Percentiles rank a stretch among this genome's conserved stretches.
Conservation (phyloP, 2,329 filamentous ascomycete genomes). For the Ceratocystis albifundus region DNA sequence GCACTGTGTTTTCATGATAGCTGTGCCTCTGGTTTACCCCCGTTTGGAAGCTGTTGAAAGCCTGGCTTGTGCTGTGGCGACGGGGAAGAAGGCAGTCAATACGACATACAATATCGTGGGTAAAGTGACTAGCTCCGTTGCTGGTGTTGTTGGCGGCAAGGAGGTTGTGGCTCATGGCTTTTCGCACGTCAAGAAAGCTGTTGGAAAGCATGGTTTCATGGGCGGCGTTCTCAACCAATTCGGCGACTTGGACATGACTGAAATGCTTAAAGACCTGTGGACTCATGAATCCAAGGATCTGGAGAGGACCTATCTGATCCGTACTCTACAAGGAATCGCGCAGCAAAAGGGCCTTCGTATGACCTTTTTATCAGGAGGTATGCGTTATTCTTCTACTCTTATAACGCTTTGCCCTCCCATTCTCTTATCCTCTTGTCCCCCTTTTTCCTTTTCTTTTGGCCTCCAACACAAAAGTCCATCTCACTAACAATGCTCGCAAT, state of each 20-base stretch:
- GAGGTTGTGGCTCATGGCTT: conserved; percentile 88
- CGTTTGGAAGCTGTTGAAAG: conserved; percentile 84
- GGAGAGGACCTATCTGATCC: conserved; percentile 89
- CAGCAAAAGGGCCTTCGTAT: conserved; percentile 93
- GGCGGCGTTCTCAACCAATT: conserved; percentile 91
- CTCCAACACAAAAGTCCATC: neutral
- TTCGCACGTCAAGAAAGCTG: conserved; percentile 87
- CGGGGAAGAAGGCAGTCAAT: conserved; percentile 92
- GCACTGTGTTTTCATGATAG: conserved; percentile 93
- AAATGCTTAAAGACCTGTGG: conserved; percentile 94
- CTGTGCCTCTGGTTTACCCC: conserved; percentile 83
- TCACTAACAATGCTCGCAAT: conserved; percentile 24
- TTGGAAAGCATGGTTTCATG: conserved; percentile 93
- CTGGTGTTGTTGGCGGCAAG: conserved; percentile 89
- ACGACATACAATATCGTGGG: conserved; percentile 93
- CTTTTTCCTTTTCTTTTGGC: neutral
- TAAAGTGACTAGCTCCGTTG: conserved; percentile 88
- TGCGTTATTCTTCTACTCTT: conserved; percentile 26
- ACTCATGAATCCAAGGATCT: conserved; percentile 97
- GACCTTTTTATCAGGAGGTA: conserved; percentile 87
- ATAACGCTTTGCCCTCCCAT: too few species aligned
- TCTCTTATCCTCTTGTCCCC: neutral
- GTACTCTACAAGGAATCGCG: conserved; percentile 86
- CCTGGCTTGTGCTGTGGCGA: conserved; percentile 79
- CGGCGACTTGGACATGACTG: conserved; percentile 85